A percentile compares a stretch with the other conserved stretches of the same genome.
Evolutionary conservation across 768 basidiomycete species (phyloP).

Genomic region (Polyporus arcularius): DNA sequence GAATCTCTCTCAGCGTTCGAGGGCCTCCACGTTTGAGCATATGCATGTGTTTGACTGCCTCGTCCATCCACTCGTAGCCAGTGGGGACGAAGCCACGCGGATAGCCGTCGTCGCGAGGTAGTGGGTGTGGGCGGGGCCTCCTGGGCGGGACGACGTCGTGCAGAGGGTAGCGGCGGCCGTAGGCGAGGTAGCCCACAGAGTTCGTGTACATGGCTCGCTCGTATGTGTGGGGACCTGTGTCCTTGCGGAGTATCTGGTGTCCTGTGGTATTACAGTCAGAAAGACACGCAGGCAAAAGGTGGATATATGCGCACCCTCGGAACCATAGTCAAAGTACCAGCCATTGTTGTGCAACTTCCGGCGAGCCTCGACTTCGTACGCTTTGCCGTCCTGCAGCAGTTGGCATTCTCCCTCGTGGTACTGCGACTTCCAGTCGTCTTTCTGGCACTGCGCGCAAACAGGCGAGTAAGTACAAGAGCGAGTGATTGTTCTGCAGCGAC

Average conservation of each 20-base stretch:
- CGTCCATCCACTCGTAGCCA: background rate
- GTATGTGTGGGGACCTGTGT: too few species aligned
- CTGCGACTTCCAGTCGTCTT: constrained; percentile 1
- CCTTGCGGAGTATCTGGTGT: background rate
- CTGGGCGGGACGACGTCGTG: background rate
- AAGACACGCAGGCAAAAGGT: background rate
- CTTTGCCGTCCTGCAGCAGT: background rate
- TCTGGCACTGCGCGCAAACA: constrained; percentile 2
- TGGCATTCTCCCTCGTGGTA: constrained; percentile 6
- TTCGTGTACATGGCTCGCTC: background rate
- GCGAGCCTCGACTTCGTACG: background rate
- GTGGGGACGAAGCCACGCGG: background rate
- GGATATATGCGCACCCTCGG: background rate
- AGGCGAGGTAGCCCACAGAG: background rate
- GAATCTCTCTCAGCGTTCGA: too few species aligned
- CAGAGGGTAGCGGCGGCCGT: background rate
- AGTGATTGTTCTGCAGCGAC: background rate
- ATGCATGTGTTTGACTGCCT: background rate
- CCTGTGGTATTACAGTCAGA: background rate
- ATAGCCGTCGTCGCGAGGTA: too few species aligned
- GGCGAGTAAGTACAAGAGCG: too few species aligned
- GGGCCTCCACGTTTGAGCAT: background rate
- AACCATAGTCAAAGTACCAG: constrained; percentile 9
- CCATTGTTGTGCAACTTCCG: constrained; percentile 7
- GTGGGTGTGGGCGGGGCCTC: background rate